Evolutionary conservation across 2,329 filamentous ascomycete genomes (phyloP).

Genomic region (Thielaviopsis cerberus): DNA sequence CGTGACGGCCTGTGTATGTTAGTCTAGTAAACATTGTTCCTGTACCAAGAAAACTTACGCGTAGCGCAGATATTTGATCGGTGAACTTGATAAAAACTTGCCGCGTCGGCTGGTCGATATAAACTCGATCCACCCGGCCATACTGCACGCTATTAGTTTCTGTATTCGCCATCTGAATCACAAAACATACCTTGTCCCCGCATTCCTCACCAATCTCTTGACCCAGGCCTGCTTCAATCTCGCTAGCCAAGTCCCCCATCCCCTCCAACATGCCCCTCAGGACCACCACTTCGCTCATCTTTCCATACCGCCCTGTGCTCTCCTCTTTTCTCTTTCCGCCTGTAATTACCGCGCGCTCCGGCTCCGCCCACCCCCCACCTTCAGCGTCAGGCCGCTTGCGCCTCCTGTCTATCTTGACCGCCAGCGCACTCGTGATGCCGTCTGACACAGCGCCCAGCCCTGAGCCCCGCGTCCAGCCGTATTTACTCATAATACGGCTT

Average conservation of each 20-base stretch:
- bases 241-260: slow-evolving; percentile 55
- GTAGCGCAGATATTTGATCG: slow-evolving; percentile 61
- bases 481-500: slow-evolving; percentile 74
- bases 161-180: background rate
- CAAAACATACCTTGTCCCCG: slow-evolving; percentile 45
- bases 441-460: slow-evolving; percentile 67
- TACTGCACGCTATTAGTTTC: slow-evolving; percentile 34
- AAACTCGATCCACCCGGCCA: slow-evolving; percentile 62
- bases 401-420: slow-evolving; percentile 68
- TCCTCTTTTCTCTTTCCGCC: slow-evolving; percentile 45
- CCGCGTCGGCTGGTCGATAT: slow-evolving; percentile 44
- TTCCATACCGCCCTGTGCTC: slow-evolving; percentile 36
- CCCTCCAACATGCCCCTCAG: slow-evolving; percentile 71
- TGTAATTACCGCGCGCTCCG: slow-evolving; percentile 59
- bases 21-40: background rate
- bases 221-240: slow-evolving; percentile 57
- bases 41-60: slow-evolving; percentile 35
- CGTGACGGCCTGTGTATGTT: slow-evolving; percentile 54
- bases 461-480: slow-evolving; percentile 77
- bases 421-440: slow-evolving; percentile 71
- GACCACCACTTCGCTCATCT: slow-evolving; percentile 67
- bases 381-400: slow-evolving; percentile 63
- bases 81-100: slow-evolving; percentile 91
- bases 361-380: slow-evolving; percentile 57
- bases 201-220: slow-evolving; percentile 96